A percentile compares a stretch with the other conserved stretches of the same genome.
Evolutionary conservation across 1,139 yeast species (phyloP).

Genomic region (Geotrichum europaeum): DNA sequence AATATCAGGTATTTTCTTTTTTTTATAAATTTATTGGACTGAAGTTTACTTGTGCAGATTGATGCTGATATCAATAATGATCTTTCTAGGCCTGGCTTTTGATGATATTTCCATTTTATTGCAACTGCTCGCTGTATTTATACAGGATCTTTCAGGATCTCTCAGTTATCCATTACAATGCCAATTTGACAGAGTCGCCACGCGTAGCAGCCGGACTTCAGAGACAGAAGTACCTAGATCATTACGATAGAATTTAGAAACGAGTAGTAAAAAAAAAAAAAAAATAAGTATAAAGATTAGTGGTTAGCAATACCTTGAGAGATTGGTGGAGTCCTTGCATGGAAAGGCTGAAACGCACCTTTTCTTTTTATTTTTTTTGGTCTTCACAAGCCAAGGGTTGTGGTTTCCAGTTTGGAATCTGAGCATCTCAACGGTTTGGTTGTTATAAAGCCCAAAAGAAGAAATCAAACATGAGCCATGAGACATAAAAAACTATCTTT

Average conservation of each 20-base stretch:
- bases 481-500: background rate
- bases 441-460: background rate
- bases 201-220: background rate
- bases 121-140: background rate
- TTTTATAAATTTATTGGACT: background rate
- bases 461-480: background rate
- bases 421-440: background rate
- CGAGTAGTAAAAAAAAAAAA: background rate
- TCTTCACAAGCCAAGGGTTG: background rate
- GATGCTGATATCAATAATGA: background rate
- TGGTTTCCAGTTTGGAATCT: background rate
- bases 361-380: background rate
- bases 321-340: background rate
- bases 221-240: background rate
- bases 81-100: background rate
- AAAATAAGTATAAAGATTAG: background rate
- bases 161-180: background rate
- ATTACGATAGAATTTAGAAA: no score
- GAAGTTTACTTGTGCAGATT: background rate
- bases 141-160: background rate
- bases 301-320: background rate
- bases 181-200: background rate
- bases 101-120: no score
- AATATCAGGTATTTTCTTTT: background rate
- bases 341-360: background rate